Evolutionary conservation across 1,284 basidiomycete species (phyloP), one percentile per base, ranked within the genome.

Genomic region (Athelia sp.): DNA sequence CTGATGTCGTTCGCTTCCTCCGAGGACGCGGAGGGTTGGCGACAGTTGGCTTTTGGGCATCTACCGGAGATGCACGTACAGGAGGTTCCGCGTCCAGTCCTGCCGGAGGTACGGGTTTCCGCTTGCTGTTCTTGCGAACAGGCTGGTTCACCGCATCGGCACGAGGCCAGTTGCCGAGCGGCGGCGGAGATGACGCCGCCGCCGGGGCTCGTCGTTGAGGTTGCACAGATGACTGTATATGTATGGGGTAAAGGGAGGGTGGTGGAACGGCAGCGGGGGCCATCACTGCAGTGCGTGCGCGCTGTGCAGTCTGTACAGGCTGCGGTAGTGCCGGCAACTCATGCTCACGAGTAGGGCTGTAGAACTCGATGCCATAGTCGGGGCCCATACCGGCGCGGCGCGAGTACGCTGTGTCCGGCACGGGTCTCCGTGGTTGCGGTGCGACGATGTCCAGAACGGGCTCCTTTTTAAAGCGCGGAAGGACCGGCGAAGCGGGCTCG

Each of bases 101-200:
- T 13, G 48, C 56, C n/a, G n/a, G n/a, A 0, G 59, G 49, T 14
- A 51, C 57, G 6, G 60, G 61, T 35, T 63, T 56, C 14, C 58
- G 55, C 55, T 62, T 65, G 52, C 63, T 61, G 50, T 66, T 69
- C 36, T 52, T 48, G 19, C 58, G 63, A 50, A 55, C 51, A 24
- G 75, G 70, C 34, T 60, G 66, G 23, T 69, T 63, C 57, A 76
- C 69, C 43, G 72, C 65, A 53, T 81, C 72, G 14, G 60, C 55
- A 23, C 76, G 73, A 17, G 81, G 81, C 82, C 81, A 84, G 43
- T 75, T 60, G 18, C 78, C 77, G 1, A 83, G 63, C 3, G 76
- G 78, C 13, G 72, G 65, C n/a, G 77, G 74, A 6, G 70, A 69
- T 14, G 69, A 53, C 2, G 55, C 52, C 2, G 55, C 52, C 8